Evolutionary conservation across 2,329 filamentous ascomycete genomes (phyloP).

Genomic region (Alternaria panax): DNA sequence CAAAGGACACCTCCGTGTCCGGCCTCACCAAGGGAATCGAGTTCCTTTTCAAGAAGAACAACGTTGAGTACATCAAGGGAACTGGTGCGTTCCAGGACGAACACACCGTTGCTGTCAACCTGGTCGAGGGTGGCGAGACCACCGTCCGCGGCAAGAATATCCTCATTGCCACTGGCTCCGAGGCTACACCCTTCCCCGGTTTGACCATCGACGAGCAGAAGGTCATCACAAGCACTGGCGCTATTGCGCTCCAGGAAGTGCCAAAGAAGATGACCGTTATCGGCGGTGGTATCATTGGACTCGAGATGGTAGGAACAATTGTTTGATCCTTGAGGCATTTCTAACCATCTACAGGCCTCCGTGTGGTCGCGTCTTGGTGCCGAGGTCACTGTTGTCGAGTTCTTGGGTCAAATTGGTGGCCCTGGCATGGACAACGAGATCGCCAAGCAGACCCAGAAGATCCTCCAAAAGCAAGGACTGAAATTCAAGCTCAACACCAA

Average conservation of each 20-base stretch:
- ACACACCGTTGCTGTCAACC: conserved; percentile 88
- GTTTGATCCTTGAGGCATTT: conserved; percentile 17
- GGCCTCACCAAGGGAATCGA: conserved; percentile 96
- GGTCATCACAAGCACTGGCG: conserved; percentile 95
- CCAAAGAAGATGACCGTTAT: conserved; percentile 98
- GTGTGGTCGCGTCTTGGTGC: conserved; percentile 95
- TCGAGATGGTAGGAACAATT: conserved; percentile 78
- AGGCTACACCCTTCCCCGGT: conserved; percentile 95
- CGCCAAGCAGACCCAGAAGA: conserved; percentile 89
- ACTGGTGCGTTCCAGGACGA: conserved; percentile 85
- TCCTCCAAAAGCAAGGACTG: conserved; percentile 93
- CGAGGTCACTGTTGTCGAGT: conserved; percentile 97
- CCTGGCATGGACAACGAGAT: conserved; percentile 97
- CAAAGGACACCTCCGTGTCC: conserved; percentile 89
- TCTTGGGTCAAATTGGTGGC: conserved; percentile 93
- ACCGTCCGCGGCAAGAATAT: conserved; percentile 94
- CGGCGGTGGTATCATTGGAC: conserved; percentile 96
- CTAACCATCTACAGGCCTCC: conserved; percentile 64
- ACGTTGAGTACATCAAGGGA: conserved; percentile 97
- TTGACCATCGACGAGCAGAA: conserved; percentile 97
- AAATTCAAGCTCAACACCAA: conserved; percentile 99
- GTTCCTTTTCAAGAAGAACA: conserved; percentile 99
- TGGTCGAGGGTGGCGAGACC: conserved; percentile 90
- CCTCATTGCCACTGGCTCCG: conserved; percentile 93
- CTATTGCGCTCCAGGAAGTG: conserved; percentile 85